Base-by-base conservation (phyloP, 2,329 filamentous ascomycete genomes). In the Phaeosphaeria sp. region DNA sequence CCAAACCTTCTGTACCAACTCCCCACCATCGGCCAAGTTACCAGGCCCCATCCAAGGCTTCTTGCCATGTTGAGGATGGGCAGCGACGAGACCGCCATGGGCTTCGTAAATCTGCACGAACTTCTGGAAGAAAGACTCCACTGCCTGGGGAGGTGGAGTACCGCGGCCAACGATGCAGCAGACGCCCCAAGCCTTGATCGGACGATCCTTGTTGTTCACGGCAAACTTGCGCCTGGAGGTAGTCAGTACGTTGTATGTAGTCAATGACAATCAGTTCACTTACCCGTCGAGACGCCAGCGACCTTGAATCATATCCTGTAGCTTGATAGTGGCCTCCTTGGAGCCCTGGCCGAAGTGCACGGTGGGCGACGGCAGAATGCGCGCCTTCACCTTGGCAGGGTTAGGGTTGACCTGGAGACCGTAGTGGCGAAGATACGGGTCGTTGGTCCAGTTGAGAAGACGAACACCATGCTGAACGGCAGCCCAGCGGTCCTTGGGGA, bases 271-370 rank as follows among this genome's bases (percentile, higher is more conserved):
- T 40, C 17, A 6, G 5, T 36, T 36, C 30, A 36, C 30, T 36
- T 36, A 13, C 30, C 55, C 53, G 42, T 92, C 88, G 11, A 98
- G 82, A 74, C 96, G 91, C 95, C 95, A 99, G 22, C 92, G 89
- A 33, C 94, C 95, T 27, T 79, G 77, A 18, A 84, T 85, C 20
- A 86, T 84, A 43, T 77, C 73, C 6, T 54, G 45, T 2, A 67
- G 55, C 39, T 63, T 61, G 51, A 77, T 63, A 8, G 66, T 67
- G 2, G 62, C 39, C 18, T 71, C 59, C 55, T 68, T 69, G 49
- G 64, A 68, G 18, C 64, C 66, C 2, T 56, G 21, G 25, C 65
- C 86, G 69, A 92, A 97, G 43, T 87, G 80, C 9, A 98, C 86
- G 24, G 85, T 82, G 0, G 95, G 94, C 3, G 88, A 84, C 0